Conservation (phyloP, 23 red algal species). For the Gracilaria domingensis region DNA sequence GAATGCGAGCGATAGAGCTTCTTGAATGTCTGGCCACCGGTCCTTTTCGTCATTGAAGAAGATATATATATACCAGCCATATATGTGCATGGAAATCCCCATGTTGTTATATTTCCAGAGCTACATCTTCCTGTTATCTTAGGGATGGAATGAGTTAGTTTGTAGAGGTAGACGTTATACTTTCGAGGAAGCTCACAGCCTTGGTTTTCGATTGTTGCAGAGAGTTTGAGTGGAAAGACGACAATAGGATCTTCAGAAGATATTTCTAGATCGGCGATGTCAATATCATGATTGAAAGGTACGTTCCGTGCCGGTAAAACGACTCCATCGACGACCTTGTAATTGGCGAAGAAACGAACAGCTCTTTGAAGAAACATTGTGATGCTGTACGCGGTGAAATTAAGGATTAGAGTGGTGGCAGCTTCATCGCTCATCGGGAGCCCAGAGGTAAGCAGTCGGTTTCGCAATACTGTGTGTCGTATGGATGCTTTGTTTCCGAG, state of each 20-base stretch:
- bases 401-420: not conserved
- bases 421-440: not conserved
- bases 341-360: not conserved
- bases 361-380: not conserved
- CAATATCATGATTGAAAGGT: not conserved
- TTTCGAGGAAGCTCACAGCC: too few relatives aligned
- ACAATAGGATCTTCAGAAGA: not conserved
- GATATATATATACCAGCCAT: not conserved
- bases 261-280: not conserved
- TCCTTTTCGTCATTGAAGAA: not conserved
- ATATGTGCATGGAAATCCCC: not conserved
- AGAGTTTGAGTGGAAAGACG: not conserved
- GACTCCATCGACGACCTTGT: not conserved
- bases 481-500: not conserved
- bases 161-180: not conserved
- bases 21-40: not conserved
- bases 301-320: not conserved
- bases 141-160: not conserved
- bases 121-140: not conserved
- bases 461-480: not conserved
- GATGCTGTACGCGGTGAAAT: not conserved
- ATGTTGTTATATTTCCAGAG: not conserved
- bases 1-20: not conserved
- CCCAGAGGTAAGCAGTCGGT: not conserved
- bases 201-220: too few relatives aligned